phyloP scores from a whole-genome alignment of 257 asterid genomes.

The Primulina eburnea region DNA sequence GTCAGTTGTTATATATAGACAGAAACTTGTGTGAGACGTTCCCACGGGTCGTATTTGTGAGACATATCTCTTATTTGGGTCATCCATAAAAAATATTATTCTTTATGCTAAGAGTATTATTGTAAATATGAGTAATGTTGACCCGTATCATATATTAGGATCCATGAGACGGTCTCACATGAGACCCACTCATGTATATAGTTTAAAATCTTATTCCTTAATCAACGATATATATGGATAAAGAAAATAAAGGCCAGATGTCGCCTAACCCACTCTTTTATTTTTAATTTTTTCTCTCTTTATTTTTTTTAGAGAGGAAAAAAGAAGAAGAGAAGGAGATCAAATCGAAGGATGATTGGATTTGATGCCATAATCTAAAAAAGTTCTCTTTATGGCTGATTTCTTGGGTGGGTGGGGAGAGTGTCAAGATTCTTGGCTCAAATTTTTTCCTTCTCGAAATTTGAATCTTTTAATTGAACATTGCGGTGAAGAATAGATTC shows the following conservation, averaged over 20 bases:
- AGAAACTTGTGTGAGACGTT: too few relatives aligned
- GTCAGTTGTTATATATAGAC: too few relatives aligned
- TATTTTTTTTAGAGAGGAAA: background rate
- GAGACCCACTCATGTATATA: too few relatives aligned
- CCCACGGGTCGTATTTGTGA: too few relatives aligned
- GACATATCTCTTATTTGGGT: too few relatives aligned
- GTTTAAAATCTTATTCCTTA: too few relatives aligned
- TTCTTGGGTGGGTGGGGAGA: slow-evolving; percentile 26
- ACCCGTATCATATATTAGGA: too few relatives aligned
- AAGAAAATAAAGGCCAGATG: background rate
- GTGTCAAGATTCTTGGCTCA: slow-evolving; percentile 30
- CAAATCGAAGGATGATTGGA: slow-evolving; percentile 18
- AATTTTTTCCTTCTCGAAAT: slow-evolving; percentile 20
- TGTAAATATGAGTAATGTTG: too few relatives aligned
- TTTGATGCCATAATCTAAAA: slow-evolving; percentile 24
- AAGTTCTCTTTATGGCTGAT: slow-evolving; percentile 22
- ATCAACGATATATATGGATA: background rate
- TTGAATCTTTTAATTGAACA: slow-evolving; percentile 28
- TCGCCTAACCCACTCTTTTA: slow-evolving; percentile 24
- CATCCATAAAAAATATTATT: too few relatives aligned
- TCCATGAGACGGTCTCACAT: too few relatives aligned
- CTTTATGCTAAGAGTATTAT: too few relatives aligned
- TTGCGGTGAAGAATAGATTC: slow-evolving; percentile 34
- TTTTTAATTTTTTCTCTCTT: too few relatives aligned
- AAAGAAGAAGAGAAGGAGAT: background rate